Conservation (phyloP, 192 early-diverging fungal genomes). For the Jimgerdemannia flammicorona region DNA sequence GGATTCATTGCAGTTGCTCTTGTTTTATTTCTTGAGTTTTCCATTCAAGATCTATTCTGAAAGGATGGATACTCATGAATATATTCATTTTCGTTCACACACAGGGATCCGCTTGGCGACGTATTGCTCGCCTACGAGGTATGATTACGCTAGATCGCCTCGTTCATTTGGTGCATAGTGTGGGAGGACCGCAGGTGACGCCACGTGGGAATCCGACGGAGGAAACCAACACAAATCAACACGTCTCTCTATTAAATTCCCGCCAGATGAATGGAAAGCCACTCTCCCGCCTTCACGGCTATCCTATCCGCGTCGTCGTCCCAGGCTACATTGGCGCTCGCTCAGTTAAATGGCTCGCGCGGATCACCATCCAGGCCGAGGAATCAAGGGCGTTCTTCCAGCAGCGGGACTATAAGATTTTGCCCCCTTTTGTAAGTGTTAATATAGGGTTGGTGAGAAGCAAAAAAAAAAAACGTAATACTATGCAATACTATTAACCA, state of each 20-base stretch:
- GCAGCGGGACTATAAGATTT: slow-evolving; percentile 76
- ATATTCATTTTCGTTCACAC: background rate
- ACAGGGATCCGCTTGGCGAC: slow-evolving; percentile 55
- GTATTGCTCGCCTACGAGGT: slow-evolving; percentile 75
- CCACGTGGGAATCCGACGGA: too few relatives aligned
- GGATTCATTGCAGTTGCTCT: too few relatives aligned
- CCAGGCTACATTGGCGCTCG: slow-evolving; percentile 91
- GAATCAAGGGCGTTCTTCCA: slow-evolving; percentile 76
- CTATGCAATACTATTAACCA: too few relatives aligned
- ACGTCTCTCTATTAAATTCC: too few relatives aligned
- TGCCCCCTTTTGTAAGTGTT: slow-evolving; percentile 42
- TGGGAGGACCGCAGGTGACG: too few relatives aligned
- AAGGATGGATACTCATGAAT: too few relatives aligned
- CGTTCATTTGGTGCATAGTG: too few relatives aligned
- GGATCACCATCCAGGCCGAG: slow-evolving; percentile 59
- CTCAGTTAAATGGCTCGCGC: slow-evolving; percentile 84
- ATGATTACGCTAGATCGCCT: slow-evolving; percentile 11
- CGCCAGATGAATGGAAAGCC: slow-evolving; percentile 69
- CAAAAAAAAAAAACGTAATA: too few relatives aligned
- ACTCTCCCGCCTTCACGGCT: slow-evolving; percentile 81
- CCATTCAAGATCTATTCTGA: too few relatives aligned
- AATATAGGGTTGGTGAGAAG: slow-evolving; percentile 29
- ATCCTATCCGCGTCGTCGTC: slow-evolving; percentile 81
- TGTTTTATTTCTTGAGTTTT: too few relatives aligned
- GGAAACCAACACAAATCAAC: too few relatives aligned